Evolutionary conservation across 192 early-diverging fungal species (phyloP).

Genomic region (Thamnidium elegans): DNA sequence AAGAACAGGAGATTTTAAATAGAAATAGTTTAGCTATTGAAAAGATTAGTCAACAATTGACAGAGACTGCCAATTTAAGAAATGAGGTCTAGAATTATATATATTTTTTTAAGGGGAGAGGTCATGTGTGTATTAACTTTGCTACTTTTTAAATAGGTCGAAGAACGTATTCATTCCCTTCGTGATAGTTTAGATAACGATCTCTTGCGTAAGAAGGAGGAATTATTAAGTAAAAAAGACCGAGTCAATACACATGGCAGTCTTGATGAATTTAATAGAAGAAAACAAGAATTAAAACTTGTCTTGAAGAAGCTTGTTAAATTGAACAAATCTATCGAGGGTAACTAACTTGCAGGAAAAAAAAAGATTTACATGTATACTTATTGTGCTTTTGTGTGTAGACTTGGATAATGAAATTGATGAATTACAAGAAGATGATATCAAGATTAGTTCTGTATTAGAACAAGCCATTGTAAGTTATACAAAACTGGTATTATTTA

Average conservation of each 20-base stretch:
- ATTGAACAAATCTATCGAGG: slow-evolving; percentile 34
- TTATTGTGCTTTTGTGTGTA: neutral
- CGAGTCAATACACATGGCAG: slow-evolving; percentile 44
- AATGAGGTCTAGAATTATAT: slow-evolving; percentile 49
- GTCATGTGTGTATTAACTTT: neutral
- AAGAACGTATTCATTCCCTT: slow-evolving; percentile 65
- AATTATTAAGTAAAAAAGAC: slow-evolving; percentile 62
- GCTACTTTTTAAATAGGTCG: slow-evolving; percentile 47
- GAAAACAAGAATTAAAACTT: slow-evolving; percentile 27
- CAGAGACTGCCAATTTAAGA: slow-evolving; percentile 49
- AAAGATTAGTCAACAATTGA: slow-evolving; percentile 53
- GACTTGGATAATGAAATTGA: slow-evolving; percentile 29
- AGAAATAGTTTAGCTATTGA: slow-evolving; percentile 53
- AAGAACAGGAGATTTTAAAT: slow-evolving; percentile 53
- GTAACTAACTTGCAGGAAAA: slow-evolving; percentile 16
- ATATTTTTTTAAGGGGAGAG: neutral
- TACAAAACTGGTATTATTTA: neutral
- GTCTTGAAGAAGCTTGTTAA: slow-evolving; percentile 35
- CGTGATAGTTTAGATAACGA: slow-evolving; percentile 72
- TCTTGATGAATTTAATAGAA: slow-evolving; percentile 35
- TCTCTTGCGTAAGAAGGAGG: slow-evolving; percentile 64
- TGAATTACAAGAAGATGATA: slow-evolving; percentile 1
- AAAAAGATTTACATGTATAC: neutral
- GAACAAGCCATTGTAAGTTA: slow-evolving; percentile 12
- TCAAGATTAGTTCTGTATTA: slow-evolving; percentile 4